These are phyloP conservation scores for Waltergamsia citrina DNA, from an alignment of 2,329 filamentous ascomycete species.

Conservation along the genomic window DNA sequence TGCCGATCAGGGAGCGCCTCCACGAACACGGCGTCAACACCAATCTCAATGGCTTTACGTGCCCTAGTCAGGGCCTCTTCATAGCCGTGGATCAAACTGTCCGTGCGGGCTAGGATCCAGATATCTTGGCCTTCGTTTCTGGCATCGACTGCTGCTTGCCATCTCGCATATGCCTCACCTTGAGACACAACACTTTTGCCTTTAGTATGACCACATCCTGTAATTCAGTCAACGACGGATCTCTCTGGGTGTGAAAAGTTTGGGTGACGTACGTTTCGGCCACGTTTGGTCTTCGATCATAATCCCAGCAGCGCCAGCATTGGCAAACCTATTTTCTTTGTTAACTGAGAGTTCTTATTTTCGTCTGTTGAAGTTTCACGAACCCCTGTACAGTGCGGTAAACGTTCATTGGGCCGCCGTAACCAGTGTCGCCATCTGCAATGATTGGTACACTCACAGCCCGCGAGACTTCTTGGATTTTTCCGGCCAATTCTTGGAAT, in stretches of 20 bases:
- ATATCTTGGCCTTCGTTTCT: conserved; percentile 33
- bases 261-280: conserved; percentile 29
- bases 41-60: conserved; percentile 28
- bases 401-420: conserved; percentile 37
- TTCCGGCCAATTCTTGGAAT: conserved; percentile 32
- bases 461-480: conserved; percentile 30
- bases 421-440: conserved; percentile 36
- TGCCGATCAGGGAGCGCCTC: conserved; percentile 32
- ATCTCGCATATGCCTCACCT: conserved; percentile 32
- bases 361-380: too few species aligned
- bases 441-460: conserved; percentile 28
- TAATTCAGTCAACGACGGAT: not conserved
- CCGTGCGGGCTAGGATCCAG: conserved; percentile 33
- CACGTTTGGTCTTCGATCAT: conserved; percentile 39
- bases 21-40: conserved; percentile 32
- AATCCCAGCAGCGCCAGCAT: conserved; percentile 25
- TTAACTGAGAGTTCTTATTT: too few species aligned
- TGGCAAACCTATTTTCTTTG: conserved; percentile 28
- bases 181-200: conserved; percentile 34
- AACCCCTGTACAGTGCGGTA: conserved; percentile 30
- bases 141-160: conserved; percentile 34
- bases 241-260: fast-evolving
- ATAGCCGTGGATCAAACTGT: conserved; percentile 29
- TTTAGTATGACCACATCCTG: conserved; percentile 27
- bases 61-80: conserved; percentile 33